phyloP scores from a whole-genome alignment of 2,329 filamentous ascomycete species.

The Diatrype stigma region DNA sequence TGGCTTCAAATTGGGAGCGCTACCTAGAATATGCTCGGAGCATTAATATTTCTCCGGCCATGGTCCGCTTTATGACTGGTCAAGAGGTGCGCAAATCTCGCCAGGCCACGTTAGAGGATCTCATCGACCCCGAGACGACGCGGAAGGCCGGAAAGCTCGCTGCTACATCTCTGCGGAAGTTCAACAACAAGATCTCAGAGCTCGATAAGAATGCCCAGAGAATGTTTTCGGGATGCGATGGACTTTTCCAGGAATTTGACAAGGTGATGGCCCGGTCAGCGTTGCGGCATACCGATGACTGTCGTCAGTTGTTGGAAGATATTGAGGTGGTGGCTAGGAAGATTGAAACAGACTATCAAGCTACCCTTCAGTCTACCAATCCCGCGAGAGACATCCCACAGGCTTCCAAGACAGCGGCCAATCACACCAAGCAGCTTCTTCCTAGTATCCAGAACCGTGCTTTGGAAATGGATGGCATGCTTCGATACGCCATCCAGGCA shows the following conservation, averaged over 20 bases:
- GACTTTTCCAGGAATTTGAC: constrained; percentile 60
- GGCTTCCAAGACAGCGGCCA: constrained; percentile 59
- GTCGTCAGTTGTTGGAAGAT: constrained; percentile 70
- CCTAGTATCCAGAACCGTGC: constrained; percentile 54
- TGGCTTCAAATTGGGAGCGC: constrained; percentile 63
- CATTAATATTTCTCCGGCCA: constrained; percentile 61
- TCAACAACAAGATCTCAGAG: constrained; percentile 55
- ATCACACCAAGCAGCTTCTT: constrained; percentile 59
- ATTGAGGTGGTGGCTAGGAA: constrained; percentile 83
- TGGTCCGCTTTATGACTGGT: constrained; percentile 63
- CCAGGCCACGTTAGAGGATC: constrained; percentile 63
- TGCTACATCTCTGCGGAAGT: constrained; percentile 52
- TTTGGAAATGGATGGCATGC: constrained; percentile 58
- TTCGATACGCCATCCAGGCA: constrained; percentile 56
- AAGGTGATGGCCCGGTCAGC: constrained; percentile 51
- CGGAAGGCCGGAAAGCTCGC: constrained; percentile 67
- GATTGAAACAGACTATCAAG: constrained; percentile 80
- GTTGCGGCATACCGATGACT: constrained; percentile 57
- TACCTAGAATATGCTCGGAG: constrained; percentile 62
- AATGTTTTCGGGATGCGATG: constrained; percentile 59
- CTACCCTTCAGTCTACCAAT: constrained; percentile 64
- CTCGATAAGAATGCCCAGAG: constrained; percentile 57
- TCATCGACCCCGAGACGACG: constrained; percentile 71
- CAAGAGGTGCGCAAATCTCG: constrained; percentile 38
- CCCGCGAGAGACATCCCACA: constrained; percentile 57